Percentiles rank a stretch among this genome's conserved stretches.
These are phyloP conservation scores for Sporothrix pallida DNA, from an alignment of 2,329 filamentous ascomycete genomes.

Conservation along the genomic window DNA sequence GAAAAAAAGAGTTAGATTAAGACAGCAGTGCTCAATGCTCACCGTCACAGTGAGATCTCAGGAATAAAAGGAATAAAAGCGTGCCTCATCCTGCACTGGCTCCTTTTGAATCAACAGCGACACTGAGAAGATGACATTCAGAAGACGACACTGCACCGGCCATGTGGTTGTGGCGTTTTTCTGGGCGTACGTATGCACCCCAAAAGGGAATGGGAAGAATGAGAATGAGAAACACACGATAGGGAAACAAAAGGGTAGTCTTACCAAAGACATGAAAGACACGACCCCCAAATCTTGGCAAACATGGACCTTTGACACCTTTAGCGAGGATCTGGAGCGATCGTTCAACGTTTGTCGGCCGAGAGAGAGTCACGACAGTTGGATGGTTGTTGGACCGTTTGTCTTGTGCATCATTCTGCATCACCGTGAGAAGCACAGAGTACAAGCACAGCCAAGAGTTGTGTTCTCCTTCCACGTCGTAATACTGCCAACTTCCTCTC, in stretches of 20 bases:
- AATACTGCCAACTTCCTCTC: background rate
- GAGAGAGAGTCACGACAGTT: background rate
- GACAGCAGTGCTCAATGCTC: too few species aligned
- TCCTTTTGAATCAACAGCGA: too few species aligned
- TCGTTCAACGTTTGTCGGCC: background rate
- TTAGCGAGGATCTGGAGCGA: background rate
- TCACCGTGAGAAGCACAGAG: too few species aligned
- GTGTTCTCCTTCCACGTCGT: too few species aligned
- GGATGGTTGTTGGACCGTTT: too few species aligned
- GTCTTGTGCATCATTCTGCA: too few species aligned
- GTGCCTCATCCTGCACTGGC: too few species aligned
- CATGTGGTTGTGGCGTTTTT: constrained; percentile 4
- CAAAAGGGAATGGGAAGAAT: background rate
- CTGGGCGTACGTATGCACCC: background rate
- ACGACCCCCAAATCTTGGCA: background rate
- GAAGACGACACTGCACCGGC: background rate
- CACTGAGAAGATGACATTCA: too few species aligned
- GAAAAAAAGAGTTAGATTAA: too few species aligned
- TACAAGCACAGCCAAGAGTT: too few species aligned
- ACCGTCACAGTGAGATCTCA: too few species aligned
- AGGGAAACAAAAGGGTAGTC: background rate
- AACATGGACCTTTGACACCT: background rate
- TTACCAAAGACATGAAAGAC: background rate
- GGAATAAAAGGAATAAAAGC: too few species aligned
- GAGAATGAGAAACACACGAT: background rate